Evolutionary conservation across 176 grass and related monocot genomes (phyloP).

Genomic region (Oryza nivara): DNA sequence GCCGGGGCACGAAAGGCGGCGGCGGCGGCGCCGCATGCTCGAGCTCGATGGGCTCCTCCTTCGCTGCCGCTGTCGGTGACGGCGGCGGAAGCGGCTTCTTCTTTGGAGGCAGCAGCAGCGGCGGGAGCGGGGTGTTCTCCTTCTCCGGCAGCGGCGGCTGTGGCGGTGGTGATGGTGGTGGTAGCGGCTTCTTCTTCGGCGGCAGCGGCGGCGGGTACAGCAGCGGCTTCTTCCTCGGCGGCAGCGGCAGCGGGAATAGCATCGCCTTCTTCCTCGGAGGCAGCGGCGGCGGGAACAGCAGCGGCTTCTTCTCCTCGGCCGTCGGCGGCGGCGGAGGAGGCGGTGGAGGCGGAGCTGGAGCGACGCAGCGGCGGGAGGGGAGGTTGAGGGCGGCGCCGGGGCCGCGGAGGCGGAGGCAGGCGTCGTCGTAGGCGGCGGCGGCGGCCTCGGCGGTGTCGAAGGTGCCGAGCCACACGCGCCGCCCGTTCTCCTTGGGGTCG

Average conservation of each 20-base stretch:
- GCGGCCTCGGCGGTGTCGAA: conserved; percentile 97
- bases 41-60: neutral
- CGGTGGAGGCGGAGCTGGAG: neutral
- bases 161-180: neutral
- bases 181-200: conserved; percentile 1
- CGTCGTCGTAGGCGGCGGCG: conserved; percentile 74
- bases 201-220: neutral
- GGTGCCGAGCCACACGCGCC: conserved; percentile 92
- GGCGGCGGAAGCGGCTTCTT: neutral
- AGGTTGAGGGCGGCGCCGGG: conserved; percentile 41
- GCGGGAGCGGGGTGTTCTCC: conserved; percentile 19
- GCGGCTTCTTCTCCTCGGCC: neutral
- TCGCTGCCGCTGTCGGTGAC: neutral
- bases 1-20: conserved; percentile 31
- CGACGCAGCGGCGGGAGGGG: conserved; percentile 2
- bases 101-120: neutral
- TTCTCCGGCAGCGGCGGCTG: neutral
- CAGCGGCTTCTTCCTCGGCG: neutral
- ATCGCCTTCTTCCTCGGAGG: neutral
- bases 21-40: neutral
- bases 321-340: too few relatives aligned
- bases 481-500: conserved; percentile 42
- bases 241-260: neutral
- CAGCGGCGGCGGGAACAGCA: neutral
- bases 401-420: conserved; percentile 54